phyloP scores from a whole-genome alignment of 768 basidiomycete species.

The Hericium rajendrae region DNA sequence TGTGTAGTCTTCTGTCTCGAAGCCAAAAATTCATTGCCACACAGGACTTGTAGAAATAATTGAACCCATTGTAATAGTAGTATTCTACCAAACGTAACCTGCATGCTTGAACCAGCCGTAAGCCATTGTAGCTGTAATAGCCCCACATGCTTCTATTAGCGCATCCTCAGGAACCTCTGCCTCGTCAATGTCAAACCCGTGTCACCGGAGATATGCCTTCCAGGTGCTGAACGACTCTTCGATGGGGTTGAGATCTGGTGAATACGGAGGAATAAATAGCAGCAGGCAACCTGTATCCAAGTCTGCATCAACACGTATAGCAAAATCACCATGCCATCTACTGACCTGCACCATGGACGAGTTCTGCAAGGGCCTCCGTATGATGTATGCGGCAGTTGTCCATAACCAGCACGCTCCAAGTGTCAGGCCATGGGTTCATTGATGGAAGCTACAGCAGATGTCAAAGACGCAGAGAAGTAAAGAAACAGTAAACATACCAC shows the following conservation, averaged over 20 bases:
- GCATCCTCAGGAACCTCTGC: constrained; percentile 13
- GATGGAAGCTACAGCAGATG: background rate
- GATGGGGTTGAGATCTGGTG: constrained; percentile 28
- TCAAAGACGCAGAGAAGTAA: background rate
- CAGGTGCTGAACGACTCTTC: constrained; percentile 25
- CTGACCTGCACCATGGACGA: background rate
- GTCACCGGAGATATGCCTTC: constrained; percentile 18
- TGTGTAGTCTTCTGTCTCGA: background rate
- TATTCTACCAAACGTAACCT: background rate
- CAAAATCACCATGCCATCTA: background rate
- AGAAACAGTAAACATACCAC: constrained; percentile 13
- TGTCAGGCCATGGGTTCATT: background rate
- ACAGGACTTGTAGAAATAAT: background rate
- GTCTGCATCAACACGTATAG: background rate
- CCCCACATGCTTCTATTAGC: constrained; percentile 17
- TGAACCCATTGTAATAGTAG: no score
- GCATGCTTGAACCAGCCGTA: constrained; percentile 19
- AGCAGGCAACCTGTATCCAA: constrained; percentile 13
- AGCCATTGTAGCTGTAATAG: constrained; percentile 20
- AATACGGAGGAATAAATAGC: constrained; percentile 27
- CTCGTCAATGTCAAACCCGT: constrained; percentile 6
- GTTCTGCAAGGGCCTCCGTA: background rate
- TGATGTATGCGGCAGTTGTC: background rate
- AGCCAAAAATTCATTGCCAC: background rate
- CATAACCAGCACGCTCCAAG: background rate